Conservation (phyloP, 1,284 basidiomycete species). For the Ceratobasidium sp. region DNA sequence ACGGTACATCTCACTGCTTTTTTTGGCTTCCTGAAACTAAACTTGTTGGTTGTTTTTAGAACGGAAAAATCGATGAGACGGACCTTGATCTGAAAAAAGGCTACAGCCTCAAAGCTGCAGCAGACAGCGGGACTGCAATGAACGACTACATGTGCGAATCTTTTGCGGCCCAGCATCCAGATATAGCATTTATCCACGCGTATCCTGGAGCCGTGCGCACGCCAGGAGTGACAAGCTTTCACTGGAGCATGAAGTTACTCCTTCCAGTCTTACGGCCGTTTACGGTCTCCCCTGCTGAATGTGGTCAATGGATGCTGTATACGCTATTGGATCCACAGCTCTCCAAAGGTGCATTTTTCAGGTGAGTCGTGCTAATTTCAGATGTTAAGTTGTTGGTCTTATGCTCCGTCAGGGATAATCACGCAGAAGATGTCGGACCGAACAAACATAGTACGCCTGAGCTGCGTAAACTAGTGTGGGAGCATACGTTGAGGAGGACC, state of each 20-base stretch:
- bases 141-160: slow-evolving; percentile 67
- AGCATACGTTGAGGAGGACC: slow-evolving; percentile 35
- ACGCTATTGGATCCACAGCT: slow-evolving; percentile 43
- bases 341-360: slow-evolving; percentile 45
- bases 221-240: slow-evolving; percentile 43
- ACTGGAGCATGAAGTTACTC: slow-evolving; percentile 36
- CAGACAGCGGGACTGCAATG: slow-evolving; percentile 60
- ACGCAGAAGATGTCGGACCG: slow-evolving; percentile 35
- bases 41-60: slow-evolving; percentile 47
- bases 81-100: slow-evolving; percentile 65
- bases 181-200: slow-evolving; percentile 60
- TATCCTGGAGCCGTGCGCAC: slow-evolving; percentile 59
- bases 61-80: slow-evolving; percentile 59
- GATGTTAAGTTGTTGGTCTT: not conserved
- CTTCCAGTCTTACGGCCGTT: not conserved
- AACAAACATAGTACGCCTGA: slow-evolving; percentile 42
- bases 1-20: not conserved
- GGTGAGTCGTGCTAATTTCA: slow-evolving; percentile 7
- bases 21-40: too few species aligned
- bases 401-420: not conserved
- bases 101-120: slow-evolving; percentile 58
- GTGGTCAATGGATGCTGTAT: slow-evolving; percentile 48
- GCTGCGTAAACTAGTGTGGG: slow-evolving; percentile 43
- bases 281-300: slow-evolving; percentile 42
- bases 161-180: slow-evolving; percentile 60